Evolutionary conservation across 805 yeast species (phyloP).

Genomic region (Cyberlindnera petersonii): DNA sequence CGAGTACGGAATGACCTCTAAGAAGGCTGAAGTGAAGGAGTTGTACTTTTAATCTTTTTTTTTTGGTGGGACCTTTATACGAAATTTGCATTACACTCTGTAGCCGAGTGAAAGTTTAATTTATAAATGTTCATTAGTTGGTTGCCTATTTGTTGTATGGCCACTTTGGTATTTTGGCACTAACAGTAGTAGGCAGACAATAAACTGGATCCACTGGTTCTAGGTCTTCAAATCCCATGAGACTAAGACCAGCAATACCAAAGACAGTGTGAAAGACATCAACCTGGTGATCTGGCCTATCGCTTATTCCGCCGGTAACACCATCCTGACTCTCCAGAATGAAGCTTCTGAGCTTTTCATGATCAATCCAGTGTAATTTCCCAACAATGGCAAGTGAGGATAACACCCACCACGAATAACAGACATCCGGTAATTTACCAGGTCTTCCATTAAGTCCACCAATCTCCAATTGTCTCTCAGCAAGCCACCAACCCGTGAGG

Average conservation of each 20-base stretch:
- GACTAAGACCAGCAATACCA: slow-evolving; percentile 82
- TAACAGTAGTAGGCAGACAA: slow-evolving; percentile 61
- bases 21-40: slow-evolving; percentile 46
- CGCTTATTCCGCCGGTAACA: slow-evolving; percentile 85
- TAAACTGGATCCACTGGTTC: slow-evolving; percentile 77
- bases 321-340: slow-evolving; percentile 76
- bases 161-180: slow-evolving; percentile 34
- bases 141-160: slow-evolving; percentile 23
- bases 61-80: no score
- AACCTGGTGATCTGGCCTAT: slow-evolving; percentile 83
- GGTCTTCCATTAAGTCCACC: slow-evolving; percentile 98
- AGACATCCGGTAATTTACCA: slow-evolving; percentile 93
- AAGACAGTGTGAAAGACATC: slow-evolving; percentile 93
- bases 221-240: slow-evolving; percentile 60
- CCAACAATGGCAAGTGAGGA: slow-evolving; percentile 67
- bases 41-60: slow-evolving; percentile 35
- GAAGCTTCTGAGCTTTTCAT: slow-evolving; percentile 54
- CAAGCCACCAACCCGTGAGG: slow-evolving; percentile 75
- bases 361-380: slow-evolving; percentile 75
- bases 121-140: no score
- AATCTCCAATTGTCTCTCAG: slow-evolving; percentile 77
- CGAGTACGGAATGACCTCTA: slow-evolving; percentile 66
- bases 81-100: no score
- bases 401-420: slow-evolving; percentile 97
- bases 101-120: no score